Conservation (phyloP, 345 rosid genomes). For the Nasturtium officinale region DNA sequence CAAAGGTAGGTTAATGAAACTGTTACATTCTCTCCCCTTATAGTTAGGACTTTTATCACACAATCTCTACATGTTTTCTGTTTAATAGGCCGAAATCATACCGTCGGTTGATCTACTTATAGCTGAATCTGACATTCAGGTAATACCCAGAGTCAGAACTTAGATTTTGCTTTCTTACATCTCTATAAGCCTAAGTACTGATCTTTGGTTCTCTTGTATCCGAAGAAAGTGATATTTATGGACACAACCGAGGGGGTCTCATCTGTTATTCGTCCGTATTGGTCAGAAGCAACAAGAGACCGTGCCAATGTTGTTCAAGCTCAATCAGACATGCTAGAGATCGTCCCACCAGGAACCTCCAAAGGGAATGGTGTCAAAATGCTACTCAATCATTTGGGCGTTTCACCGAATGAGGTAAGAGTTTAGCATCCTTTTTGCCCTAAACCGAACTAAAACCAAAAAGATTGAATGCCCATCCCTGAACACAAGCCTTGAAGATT, state of each 20-base stretch:
- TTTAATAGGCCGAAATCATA: slow-evolving; percentile 84
- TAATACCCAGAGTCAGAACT: slow-evolving; percentile 37
- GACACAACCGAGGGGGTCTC: slow-evolving; percentile 79
- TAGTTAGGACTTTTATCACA: slow-evolving; percentile 5
- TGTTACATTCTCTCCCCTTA: slow-evolving; percentile 5
- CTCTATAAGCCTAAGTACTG: background rate
- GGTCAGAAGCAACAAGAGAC: slow-evolving; percentile 76
- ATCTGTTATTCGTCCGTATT: slow-evolving; percentile 67
- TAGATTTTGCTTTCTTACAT: slow-evolving; percentile 5
- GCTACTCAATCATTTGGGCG: slow-evolving; percentile 83
- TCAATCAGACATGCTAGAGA: slow-evolving; percentile 86
- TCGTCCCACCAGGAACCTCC: slow-evolving; percentile 81
- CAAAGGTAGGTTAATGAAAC: slow-evolving; percentile 60
- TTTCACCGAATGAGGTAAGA: slow-evolving; percentile 65
- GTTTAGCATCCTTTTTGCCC: background rate
- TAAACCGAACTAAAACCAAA: background rate
- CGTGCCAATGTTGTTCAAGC: slow-evolving; percentile 78
- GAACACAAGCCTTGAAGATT: background rate
- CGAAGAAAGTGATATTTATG: slow-evolving; percentile 74
- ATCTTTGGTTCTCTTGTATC: slow-evolving; percentile 30
- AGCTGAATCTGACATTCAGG: slow-evolving; percentile 81
- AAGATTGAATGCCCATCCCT: background rate
- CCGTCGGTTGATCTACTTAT: slow-evolving; percentile 73
- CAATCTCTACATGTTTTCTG: slow-evolving; percentile 18
- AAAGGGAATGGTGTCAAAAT: slow-evolving; percentile 78